These are phyloP conservation scores for Pseudogymnoascus sp. DNA, from an alignment of 2,329 filamentous ascomycete genomes.

Conservation along the genomic window DNA sequence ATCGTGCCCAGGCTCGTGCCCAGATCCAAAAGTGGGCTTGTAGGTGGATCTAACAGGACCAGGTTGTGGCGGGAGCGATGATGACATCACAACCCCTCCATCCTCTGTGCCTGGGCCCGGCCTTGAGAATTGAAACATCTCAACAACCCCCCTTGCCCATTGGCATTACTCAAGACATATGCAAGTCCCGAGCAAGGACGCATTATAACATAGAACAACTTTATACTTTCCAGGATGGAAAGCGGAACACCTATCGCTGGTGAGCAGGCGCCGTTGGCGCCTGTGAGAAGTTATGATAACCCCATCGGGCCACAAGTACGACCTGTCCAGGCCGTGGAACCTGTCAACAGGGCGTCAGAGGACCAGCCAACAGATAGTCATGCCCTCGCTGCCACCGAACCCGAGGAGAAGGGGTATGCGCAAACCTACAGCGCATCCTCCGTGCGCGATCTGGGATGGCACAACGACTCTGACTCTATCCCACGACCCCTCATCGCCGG, in stretches of 20 bases:
- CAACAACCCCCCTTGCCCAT: background rate
- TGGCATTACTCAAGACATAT: background rate
- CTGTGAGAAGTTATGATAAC: background rate
- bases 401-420: constrained; percentile 32
- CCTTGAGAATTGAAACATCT: background rate
- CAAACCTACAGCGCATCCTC: constrained; percentile 30
- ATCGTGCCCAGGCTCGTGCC: background rate
- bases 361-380: constrained; percentile 33
- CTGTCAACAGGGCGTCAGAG: background rate
- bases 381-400: constrained; percentile 32
- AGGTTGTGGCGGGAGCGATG: background rate
- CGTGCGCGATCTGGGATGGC: constrained; percentile 50
- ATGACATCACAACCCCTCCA: background rate
- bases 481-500: constrained; percentile 48
- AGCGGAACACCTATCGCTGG: background rate
- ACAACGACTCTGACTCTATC: constrained; percentile 39
- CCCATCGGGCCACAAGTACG: background rate
- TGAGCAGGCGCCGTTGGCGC: background rate
- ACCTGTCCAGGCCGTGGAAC: background rate
- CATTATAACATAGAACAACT: background rate
- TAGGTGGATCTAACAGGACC: background rate
- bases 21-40: background rate
- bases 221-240: background rate
- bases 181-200: background rate
- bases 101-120: background rate